phyloP scores from a whole-genome alignment of 2,329 filamentous ascomycete genomes.

The Neospermospora avenae region DNA sequence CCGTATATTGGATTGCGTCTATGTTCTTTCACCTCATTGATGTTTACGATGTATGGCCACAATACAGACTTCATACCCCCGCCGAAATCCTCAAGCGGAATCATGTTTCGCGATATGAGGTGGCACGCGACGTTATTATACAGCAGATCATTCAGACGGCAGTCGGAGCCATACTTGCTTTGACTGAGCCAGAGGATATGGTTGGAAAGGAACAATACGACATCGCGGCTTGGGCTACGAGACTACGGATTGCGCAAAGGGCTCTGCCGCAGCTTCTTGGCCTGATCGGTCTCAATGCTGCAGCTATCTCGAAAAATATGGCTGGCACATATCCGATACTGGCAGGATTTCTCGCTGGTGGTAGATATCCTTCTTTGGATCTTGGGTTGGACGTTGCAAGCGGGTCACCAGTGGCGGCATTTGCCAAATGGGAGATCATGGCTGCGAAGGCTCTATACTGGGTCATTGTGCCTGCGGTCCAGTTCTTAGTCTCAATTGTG shows the following conservation, averaged over 20 bases:
- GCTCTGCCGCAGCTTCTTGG: constrained; percentile 70
- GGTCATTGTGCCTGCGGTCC: constrained; percentile 68
- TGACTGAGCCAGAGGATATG: constrained; percentile 71
- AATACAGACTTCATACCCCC: constrained; percentile 93
- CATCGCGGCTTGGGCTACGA: constrained; percentile 83
- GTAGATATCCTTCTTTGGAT: constrained; percentile 71
- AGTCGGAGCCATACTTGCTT: constrained; percentile 63
- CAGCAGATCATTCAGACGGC: constrained; percentile 87
- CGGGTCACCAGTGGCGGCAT: constrained; percentile 59
- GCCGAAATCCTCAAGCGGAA: constrained; percentile 90
- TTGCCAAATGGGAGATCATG: constrained; percentile 78
- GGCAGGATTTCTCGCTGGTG: constrained; percentile 73
- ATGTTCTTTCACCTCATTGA: constrained; percentile 81
- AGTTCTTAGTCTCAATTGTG: constrained; percentile 71
- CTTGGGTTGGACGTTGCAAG: constrained; percentile 54
- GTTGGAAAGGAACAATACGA: constrained; percentile 80
- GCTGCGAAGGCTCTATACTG: constrained; percentile 78
- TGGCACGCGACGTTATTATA: constrained; percentile 84
- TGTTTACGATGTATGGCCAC: constrained; percentile 76
- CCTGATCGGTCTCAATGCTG: constrained; percentile 72
- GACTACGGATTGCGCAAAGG: constrained; percentile 74
- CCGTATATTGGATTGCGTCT: constrained; percentile 87
- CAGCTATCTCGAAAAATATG: constrained; percentile 71
- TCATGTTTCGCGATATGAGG: constrained; percentile 78
- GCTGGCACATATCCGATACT: constrained; percentile 68